Evolutionary conservation across 2,329 filamentous ascomycete genomes (phyloP).

Genomic region (Aschersonia sp.): DNA sequence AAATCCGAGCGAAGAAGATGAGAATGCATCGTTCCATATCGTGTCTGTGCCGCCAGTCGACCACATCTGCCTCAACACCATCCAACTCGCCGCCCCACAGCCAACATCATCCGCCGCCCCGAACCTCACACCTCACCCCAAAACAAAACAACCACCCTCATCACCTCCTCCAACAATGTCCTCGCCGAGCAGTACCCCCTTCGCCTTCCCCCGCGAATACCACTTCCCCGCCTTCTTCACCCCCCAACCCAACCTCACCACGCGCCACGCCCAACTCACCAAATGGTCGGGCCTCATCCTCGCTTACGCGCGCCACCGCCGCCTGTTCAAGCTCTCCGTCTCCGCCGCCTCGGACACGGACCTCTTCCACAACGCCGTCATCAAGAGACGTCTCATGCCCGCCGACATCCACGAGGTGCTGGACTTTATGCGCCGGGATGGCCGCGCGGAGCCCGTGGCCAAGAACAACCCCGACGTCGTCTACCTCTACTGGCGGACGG

Average conservation of each 20-base stretch:
- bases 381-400: constrained; percentile 35
- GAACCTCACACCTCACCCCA: not conserved
- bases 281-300: constrained; percentile 85
- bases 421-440: constrained; percentile 43
- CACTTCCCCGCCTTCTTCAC: constrained; percentile 79
- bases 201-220: constrained; percentile 47
- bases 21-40: not conserved
- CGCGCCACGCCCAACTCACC: constrained; percentile 58
- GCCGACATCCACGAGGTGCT: constrained; percentile 43
- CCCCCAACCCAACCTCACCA: constrained; percentile 59
- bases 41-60: no score
- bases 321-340: constrained; percentile 61
- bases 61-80: no score
- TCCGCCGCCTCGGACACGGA: constrained; percentile 34
- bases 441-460: constrained; percentile 51
- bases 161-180: not conserved
- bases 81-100: no score
- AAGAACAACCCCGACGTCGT: constrained; percentile 29
- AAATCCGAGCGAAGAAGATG: not conserved
- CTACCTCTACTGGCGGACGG: constrained; percentile 74
- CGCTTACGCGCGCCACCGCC: constrained; percentile 66
- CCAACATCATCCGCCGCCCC: no score
- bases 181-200: not conserved
- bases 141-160: no score
- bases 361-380: constrained; percentile 42